Evolutionary conservation across 768 basidiomycete species (phyloP).

Genomic region (Russula vinacea): DNA sequence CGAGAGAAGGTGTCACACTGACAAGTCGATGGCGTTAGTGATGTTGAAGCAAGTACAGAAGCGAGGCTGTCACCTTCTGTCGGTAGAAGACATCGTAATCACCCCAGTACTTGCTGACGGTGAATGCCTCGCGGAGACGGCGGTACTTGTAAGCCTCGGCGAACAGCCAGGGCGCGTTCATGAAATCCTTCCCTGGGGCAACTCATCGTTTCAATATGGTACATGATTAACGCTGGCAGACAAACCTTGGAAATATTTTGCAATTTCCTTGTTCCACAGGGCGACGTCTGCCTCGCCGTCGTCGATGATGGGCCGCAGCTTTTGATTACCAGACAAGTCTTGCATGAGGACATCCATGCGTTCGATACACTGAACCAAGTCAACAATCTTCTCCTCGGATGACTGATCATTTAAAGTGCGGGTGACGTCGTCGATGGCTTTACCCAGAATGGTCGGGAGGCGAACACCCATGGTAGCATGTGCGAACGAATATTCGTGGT

Average conservation of each 20-base stretch:
- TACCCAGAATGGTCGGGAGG: constrained; percentile 91
- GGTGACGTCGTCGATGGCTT: constrained; percentile 89
- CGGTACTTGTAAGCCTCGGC: constrained; percentile 94
- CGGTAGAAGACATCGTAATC: constrained; percentile 94
- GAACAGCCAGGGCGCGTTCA: constrained; percentile 96
- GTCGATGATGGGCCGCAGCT: constrained; percentile 83
- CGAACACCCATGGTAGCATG: constrained; percentile 96
- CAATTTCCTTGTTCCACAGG: constrained; percentile 96
- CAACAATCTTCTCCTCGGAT: constrained; percentile 76
- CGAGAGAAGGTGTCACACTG: constrained; percentile 95
- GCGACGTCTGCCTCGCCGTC: constrained; percentile 90
- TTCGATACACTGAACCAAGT: constrained; percentile 81
- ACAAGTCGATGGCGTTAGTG: background rate
- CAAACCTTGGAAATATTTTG: constrained; percentile 86
- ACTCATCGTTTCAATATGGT: background rate
- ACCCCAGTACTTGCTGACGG: constrained; percentile 83
- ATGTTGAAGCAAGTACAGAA: background rate
- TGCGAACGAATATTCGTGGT: constrained; percentile 79
- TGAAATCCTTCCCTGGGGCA: constrained; percentile 73
- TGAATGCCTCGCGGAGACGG: constrained; percentile 90
- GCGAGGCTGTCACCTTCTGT: constrained; percentile 60
- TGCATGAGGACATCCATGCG: constrained; percentile 88
- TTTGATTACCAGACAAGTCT: constrained; percentile 79
- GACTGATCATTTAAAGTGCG: constrained; percentile 85
- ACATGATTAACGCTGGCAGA: constrained; percentile 5